These are phyloP conservation scores for Trifolium dubium DNA, from an alignment of 306 rosid genomes.

Conservation along the genomic window DNA sequence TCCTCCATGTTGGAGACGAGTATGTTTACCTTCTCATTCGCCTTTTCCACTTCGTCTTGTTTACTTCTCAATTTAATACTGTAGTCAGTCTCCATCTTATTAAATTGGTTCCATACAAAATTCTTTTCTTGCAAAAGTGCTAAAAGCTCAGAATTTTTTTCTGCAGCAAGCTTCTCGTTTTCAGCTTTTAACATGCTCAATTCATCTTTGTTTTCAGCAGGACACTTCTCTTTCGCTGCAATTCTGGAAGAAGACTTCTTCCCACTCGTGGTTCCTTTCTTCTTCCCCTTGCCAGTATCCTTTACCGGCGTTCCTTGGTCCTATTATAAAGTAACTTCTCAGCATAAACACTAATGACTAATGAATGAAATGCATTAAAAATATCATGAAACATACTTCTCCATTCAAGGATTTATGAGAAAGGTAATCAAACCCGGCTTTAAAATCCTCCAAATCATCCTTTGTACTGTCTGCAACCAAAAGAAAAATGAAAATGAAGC, in stretches of 20 bases:
- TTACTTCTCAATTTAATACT: slow-evolving; percentile 55
- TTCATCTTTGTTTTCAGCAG: slow-evolving; percentile 45
- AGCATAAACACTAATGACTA: slow-evolving; percentile 13
- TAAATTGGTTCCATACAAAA: slow-evolving; percentile 87
- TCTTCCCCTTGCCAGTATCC: slow-evolving; percentile 36
- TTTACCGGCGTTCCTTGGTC: slow-evolving; percentile 41
- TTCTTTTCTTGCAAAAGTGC: slow-evolving; percentile 75
- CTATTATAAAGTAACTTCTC: slow-evolving; percentile 47
- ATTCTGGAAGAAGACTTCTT: slow-evolving; percentile 31
- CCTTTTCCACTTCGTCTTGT: slow-evolving; percentile 58
- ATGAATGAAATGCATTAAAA: slow-evolving; percentile 36
- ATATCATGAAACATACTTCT: slow-evolving; percentile 55
- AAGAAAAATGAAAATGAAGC: slow-evolving; percentile 18
- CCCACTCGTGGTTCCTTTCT: slow-evolving; percentile 36
- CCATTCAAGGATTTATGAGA: slow-evolving; percentile 41
- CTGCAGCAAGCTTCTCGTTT: slow-evolving; percentile 60
- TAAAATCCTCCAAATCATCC: slow-evolving; percentile 70
- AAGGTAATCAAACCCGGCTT: slow-evolving; percentile 53
- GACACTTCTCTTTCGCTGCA: slow-evolving; percentile 41
- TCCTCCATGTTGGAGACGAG: slow-evolving; percentile 70
- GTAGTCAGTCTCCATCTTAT: slow-evolving; percentile 64
- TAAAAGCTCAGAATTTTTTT: slow-evolving; percentile 60
- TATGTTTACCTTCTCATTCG: slow-evolving; percentile 51
- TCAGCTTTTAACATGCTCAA: slow-evolving; percentile 56
- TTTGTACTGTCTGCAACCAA: slow-evolving; percentile 55